Evolutionary conservation across 2,329 filamentous ascomycete genomes (phyloP), one percentile per base, ranked within the genome.

Genomic region (Clarireedia homoeocarpa): DNA sequence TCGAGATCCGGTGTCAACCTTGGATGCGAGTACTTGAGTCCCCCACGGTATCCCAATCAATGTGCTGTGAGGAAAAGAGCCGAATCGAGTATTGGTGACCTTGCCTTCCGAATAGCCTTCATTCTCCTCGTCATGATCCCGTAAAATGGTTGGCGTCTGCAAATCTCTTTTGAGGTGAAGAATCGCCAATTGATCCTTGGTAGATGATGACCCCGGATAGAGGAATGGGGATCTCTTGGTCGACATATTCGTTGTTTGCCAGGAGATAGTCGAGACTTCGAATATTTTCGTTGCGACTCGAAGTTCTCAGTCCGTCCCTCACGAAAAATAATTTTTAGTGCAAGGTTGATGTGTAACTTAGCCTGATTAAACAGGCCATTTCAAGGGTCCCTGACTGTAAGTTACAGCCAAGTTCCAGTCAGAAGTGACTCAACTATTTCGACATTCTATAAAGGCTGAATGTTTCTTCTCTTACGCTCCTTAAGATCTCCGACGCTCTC

Each of bases 41-140:
- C 94, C 94, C 92, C 92, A 97, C 44, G 89, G 87, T 53, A 91
- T 77, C 5, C 83, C 78, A 55, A 96, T 79, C 47, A 92, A 73
- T 0, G 88, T 91, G 10, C 81, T 86, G 69, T 92, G 89, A 0
- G 89, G 88, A 59, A 91, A 92, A 0, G 91, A 96, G 49, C 94
- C 94, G 67, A 96, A 99, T 46, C 91, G 85, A 1, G 92, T 99
- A 73, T 96, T 97, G 53, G 91, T 83, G 2, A 90, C 86, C 48
- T 84, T 85, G 38, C 88, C 88, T 68, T 91, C 86, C 30, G 81
- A 80, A 65, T 91, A 91, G 58, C 87, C 88, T 66, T 85, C 80
- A 61, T 86, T 78, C 44, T 81, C 78, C 52, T 82, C 83, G 39
- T 81, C 77, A 23, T 78, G 77, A 30, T 81, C 74, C 60, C 80